Evolutionary conservation across 2,329 filamentous ascomycete genomes (phyloP), one percentile per base, ranked within the genome.

Genomic region (Magnaporthiopsis rhizophila): DNA sequence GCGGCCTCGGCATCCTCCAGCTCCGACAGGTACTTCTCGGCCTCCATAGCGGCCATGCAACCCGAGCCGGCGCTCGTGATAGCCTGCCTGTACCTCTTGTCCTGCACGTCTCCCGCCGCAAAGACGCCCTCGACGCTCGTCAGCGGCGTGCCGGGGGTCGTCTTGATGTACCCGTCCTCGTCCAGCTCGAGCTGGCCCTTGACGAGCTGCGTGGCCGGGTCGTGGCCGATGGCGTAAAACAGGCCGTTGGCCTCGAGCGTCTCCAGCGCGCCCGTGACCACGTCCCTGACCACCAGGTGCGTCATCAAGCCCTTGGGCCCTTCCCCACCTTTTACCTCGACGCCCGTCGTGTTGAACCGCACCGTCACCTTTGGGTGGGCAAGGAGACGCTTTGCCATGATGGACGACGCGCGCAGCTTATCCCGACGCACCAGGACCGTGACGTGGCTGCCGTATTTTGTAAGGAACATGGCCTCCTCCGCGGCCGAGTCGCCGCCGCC

Each of bases 161-260:
- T 99, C 71, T 92, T 76, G 66, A 99, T 86, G 78, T 99, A 99
- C 28, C 92, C 92, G 68, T 99, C 94, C 68, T 86, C 84, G 73
- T 99, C 96, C 72, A 89, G 90, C 67, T 95, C 85, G 66, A 99
- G 73, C 80, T 98, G 69, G 63, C 86, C 92, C 85, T 95, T 96
- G 78, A 99, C 89, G 57, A 99, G 83, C n/a, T 78, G 73, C 0
- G 92, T 98, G 61, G 95, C 96, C 15, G 95, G 95, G 75, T 97
- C 94, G 79, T 99, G 95, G 30, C 95, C 95, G 63, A 99, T 89
- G 72, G 96, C 95, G 77, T 99, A 99, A 80, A 99, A 99, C 30
- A 99, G 83, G 34, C 95, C 95, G 77, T 90, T 96, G 62, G 94
- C 94, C 70, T 92, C 87, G 61, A 97, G 80, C n/a, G 89, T 89